Conservation (phyloP, 2,329 filamentous ascomycete species). For the Neurospora sp. region DNA sequence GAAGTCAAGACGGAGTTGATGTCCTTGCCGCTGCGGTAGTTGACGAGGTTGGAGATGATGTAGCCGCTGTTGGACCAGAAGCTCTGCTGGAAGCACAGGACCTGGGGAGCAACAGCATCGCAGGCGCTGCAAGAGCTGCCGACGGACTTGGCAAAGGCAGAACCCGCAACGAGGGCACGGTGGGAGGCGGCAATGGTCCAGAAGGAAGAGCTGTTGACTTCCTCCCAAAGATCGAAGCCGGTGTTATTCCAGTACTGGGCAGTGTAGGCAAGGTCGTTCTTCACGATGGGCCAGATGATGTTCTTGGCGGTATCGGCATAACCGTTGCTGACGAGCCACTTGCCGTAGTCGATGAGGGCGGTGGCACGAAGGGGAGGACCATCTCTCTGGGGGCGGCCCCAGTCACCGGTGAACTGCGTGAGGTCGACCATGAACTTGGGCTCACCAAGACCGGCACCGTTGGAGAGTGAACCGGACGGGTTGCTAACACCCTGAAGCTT, state of each 20-base stretch:
- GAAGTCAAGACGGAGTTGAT: slow-evolving; percentile 58
- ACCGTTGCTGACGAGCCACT: slow-evolving; percentile 60
- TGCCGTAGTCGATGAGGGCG: slow-evolving; percentile 60
- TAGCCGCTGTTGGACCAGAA: slow-evolving; percentile 61
- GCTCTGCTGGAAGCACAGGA: slow-evolving; percentile 62
- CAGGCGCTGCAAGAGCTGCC: slow-evolving; percentile 52
- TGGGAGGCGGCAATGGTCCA: slow-evolving; percentile 66
- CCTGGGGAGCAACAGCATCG: slow-evolving; percentile 53
- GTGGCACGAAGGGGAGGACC: slow-evolving; percentile 69
- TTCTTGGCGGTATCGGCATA: slow-evolving; percentile 44
- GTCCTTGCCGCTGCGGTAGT: slow-evolving; percentile 58
- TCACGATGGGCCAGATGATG: slow-evolving; percentile 62
- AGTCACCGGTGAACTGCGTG: slow-evolving; percentile 53
- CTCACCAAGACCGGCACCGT: slow-evolving; percentile 53
- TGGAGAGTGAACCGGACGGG: slow-evolving; percentile 50
- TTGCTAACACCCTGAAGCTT: slow-evolving; percentile 57
- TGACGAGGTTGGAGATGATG: slow-evolving; percentile 54
- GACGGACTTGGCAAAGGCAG: slow-evolving; percentile 51
- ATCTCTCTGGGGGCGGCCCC: slow-evolving; percentile 74
- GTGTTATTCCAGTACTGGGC: slow-evolving; percentile 60
- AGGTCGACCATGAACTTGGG: slow-evolving; percentile 62
- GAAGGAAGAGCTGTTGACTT: slow-evolving; percentile 66
- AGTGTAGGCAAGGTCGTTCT: slow-evolving; percentile 67
- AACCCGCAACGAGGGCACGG: slow-evolving; percentile 59
- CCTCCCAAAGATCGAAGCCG: slow-evolving; percentile 76